Evolutionary conservation across 2,329 filamentous ascomycete genomes (phyloP).

Genomic region (Scytalidium lignicola): DNA sequence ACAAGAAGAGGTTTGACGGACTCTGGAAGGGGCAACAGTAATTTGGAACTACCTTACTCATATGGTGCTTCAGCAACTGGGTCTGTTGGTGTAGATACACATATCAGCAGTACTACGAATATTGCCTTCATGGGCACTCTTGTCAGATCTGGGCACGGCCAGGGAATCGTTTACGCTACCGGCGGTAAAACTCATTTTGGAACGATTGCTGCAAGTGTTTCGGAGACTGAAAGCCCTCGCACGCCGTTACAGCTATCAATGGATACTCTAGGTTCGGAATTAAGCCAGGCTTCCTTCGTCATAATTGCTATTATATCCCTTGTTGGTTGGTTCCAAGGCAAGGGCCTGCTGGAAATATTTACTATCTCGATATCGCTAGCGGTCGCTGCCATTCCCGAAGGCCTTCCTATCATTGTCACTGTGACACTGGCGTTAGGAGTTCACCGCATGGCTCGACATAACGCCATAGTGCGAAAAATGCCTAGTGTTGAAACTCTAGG

Average conservation of each 20-base stretch:
- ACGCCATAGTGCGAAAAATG: conserved; percentile 91
- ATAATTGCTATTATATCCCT: conserved; percentile 92
- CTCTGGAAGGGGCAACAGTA: conserved; percentile 24
- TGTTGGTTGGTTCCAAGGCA: conserved; percentile 84
- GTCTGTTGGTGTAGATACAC: conserved; percentile 58
- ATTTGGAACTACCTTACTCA: conserved; percentile 38
- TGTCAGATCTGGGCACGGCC: conserved; percentile 89
- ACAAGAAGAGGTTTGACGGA: conserved; percentile 27
- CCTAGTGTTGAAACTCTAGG: conserved; percentile 96
- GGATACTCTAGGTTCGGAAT: conserved; percentile 93
- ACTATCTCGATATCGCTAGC: conserved; percentile 96
- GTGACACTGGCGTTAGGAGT: conserved; percentile 94
- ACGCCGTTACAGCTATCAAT: conserved; percentile 94
- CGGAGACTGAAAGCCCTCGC: conserved; percentile 89
- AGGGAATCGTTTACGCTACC: conserved; percentile 95
- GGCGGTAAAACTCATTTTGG: conserved; percentile 93
- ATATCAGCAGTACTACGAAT: conserved; percentile 73
- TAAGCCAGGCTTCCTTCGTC: conserved; percentile 94
- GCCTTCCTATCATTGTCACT: conserved; percentile 95
- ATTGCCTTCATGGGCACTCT: conserved; percentile 98
- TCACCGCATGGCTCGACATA: conserved; percentile 89
- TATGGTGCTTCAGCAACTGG: conserved; percentile 54
- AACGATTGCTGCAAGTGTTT: conserved; percentile 88
- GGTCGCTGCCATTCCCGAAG: conserved; percentile 93
- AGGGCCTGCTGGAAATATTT: conserved; percentile 88